Evolutionary conservation across 768 basidiomycete genomes (phyloP), one percentile per base, ranked within the genome.

Genomic region (Myochromella boudieri): DNA sequence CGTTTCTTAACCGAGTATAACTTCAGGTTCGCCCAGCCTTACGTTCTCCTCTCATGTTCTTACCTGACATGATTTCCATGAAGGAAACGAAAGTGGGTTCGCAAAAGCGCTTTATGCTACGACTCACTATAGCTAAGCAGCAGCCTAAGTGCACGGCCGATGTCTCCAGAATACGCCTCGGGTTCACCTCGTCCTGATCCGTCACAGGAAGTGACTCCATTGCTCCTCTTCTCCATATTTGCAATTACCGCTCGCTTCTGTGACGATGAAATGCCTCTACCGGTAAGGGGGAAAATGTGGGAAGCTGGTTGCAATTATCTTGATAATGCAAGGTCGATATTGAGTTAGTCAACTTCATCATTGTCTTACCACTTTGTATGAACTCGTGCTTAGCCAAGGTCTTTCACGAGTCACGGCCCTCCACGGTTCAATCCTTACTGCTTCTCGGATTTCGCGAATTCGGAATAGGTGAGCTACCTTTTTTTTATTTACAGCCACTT

Each of bases 391-490:
- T 56, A 89, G 80, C 80, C 42, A 72, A 80, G 54, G 72, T 83
- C 9, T 83, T 84, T 44, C 84, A 87, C 51, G 77, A 77, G 40
- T 83, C 80, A 44, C 74, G 85, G 25, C 78, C 82, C 26, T 84
- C 89, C 3, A 89, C 87, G 0, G 87, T 89, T 18, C 92, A 95
- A 60, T 78, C 91, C 1, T 64, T 94, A 11, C 71, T 95, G 34
- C 76, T 95, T 10, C 66, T 93, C 10, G 88, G 88, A 1, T 81
- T 89, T 60, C 78, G 91, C 4, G 91, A 94, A 68, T 87, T 92
- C 60, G 93, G 93, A 11, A 84, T 91, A 27, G 90, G 69, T 68
- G 51, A 6, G 59, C 20, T 26, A 24, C 24, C 10, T 20, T 24
- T 7, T 36, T 27, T 28, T 49, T 29, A 9, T 20, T 18, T 34